These are phyloP conservation scores for Aulographum hederae DNA, from an alignment of 2,329 filamentous ascomycete species.

Conservation along the genomic window DNA sequence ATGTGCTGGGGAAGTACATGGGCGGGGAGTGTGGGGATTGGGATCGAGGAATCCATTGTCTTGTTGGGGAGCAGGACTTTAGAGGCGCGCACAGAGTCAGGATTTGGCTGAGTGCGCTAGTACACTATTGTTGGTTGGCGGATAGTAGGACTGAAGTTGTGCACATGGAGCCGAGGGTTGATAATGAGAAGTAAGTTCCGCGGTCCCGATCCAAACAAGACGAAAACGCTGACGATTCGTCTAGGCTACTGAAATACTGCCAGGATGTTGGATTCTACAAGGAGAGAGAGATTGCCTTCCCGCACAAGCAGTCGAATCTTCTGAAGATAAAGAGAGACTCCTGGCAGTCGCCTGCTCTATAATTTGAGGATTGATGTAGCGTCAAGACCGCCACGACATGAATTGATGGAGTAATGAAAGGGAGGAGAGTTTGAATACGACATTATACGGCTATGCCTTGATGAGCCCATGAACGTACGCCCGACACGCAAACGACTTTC, in stretches of 20 bases:
- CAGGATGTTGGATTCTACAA: constrained; percentile 64
- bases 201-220: not conserved
- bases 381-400: too few species aligned
- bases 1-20: constrained; percentile 53
- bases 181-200: constrained; percentile 61
- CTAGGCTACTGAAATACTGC: constrained; percentile 52
- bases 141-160: constrained; percentile 70
- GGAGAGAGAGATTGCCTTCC: constrained; percentile 69
- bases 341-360: constrained; percentile 49
- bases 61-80: constrained; percentile 86
- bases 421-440: too few species aligned
- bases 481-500: too few species aligned
- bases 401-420: too few species aligned
- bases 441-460: too few species aligned
- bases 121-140: constrained; percentile 68
- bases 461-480: too few species aligned
- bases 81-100: constrained; percentile 59
- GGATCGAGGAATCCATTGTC: constrained; percentile 72
- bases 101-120: constrained; percentile 66
- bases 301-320: constrained; percentile 82
- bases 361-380: too few species aligned
- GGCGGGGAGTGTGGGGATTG: constrained; percentile 52
- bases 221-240: not conserved
- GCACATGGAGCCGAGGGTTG: constrained; percentile 74
- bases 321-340: constrained; percentile 63